These are phyloP conservation scores for Aschersonia sp. DNA, from an alignment of 2,329 filamentous ascomycete species.

Conservation along the genomic window DNA sequence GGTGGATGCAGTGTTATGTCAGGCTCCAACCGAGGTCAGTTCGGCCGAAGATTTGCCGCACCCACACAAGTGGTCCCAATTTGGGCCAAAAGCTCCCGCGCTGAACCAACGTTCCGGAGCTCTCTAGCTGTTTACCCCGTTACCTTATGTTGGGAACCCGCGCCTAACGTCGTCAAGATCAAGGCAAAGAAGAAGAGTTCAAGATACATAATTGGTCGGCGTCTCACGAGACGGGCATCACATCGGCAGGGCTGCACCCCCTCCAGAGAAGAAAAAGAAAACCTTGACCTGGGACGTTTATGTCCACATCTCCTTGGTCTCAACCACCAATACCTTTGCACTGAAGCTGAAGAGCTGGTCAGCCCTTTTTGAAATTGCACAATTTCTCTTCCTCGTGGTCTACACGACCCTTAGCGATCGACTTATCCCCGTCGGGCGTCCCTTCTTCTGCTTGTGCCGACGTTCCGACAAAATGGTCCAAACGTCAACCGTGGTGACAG, in stretches of 20 bases:
- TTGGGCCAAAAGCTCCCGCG: background rate
- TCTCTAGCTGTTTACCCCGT: background rate
- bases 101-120: conserved; percentile 7
- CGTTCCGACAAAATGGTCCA: conserved; percentile 24
- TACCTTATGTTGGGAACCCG: background rate
- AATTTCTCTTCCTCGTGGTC: no score
- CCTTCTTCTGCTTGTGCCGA: background rate
- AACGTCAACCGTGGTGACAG: conserved; percentile 41
- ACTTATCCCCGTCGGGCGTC: background rate
- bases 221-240: background rate
- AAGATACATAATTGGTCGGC: conserved; percentile 1
- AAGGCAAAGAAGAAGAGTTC: conserved; percentile 2
- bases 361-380: no score
- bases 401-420: no score
- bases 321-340: no score
- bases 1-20: background rate
- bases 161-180: conserved; percentile 4
- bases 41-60: conserved; percentile 10
- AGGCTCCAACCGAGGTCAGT: background rate
- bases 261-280: background rate
- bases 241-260: conserved; percentile 1
- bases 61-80: background rate
- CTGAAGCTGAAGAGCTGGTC: no score
- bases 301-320: no score
- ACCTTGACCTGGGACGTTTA: no score